Conservation (phyloP, 208 protist genomes). For the Acanthamoeba lugdunensis region DNA sequence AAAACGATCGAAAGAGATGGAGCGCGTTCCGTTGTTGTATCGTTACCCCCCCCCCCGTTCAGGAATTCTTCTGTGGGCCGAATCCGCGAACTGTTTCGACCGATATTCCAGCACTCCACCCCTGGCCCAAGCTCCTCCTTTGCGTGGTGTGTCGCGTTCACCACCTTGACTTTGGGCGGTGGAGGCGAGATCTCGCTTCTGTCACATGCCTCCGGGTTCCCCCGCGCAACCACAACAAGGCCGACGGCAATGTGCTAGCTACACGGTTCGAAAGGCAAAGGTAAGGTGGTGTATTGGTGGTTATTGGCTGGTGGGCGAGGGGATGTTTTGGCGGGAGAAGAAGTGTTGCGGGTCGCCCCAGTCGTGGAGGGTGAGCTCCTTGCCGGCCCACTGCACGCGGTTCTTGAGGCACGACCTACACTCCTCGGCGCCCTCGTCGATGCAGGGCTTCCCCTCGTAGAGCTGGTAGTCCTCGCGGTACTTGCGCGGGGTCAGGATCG, state of each 20-base stretch:
- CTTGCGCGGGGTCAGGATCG: conserved; percentile 83
- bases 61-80: background rate
- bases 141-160: too few relatives aligned
- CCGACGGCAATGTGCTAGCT: too few relatives aligned
- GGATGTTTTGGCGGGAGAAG: background rate
- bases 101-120: background rate
- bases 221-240: too few relatives aligned
- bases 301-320: background rate
- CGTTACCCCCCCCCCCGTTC: background rate
- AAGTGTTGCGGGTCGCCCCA: conserved; percentile 74
- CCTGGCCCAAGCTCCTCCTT: background rate
- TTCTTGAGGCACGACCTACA: conserved; percentile 73
- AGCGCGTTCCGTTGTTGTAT: background rate
- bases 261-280: too few relatives aligned
- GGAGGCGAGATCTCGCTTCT: too few relatives aligned
- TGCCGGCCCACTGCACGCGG: conserved; percentile 73
- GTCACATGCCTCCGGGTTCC: too few relatives aligned
- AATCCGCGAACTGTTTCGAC: conserved; percentile 18
- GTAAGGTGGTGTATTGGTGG: background rate
- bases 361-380: conserved; percentile 74
- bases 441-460: conserved; percentile 83
- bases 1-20: background rate
- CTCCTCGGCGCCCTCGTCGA: conserved; percentile 80
- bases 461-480: conserved; percentile 84
- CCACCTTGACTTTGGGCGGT: too few relatives aligned